Percentiles rank a stretch among this genome's conserved stretches.
Evolutionary conservation across 768 basidiomycete species (phyloP).

Genomic region (Galerina sulciceps): DNA sequence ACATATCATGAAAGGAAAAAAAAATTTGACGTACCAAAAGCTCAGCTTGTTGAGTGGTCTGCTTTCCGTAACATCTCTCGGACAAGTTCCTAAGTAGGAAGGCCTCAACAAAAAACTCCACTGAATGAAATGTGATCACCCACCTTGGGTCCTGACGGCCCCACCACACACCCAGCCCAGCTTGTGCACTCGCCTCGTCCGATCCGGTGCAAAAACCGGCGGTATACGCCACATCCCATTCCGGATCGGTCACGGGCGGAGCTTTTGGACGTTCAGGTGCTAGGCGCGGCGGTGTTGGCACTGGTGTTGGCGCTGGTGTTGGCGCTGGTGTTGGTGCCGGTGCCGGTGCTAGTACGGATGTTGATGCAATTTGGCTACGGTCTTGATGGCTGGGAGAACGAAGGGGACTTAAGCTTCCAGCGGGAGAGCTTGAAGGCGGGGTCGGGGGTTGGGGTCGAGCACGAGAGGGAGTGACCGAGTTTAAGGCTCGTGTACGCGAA

Average conservation of each 20-base stretch:
- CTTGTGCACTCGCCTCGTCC: not conserved
- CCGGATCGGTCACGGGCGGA: too few relatives aligned
- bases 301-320: too few relatives aligned
- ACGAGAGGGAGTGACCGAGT: too few relatives aligned
- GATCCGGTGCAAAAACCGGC: not conserved
- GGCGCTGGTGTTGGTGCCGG: too few relatives aligned
- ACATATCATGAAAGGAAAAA: not conserved
- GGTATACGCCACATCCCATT: not conserved
- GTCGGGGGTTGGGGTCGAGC: too few relatives aligned
- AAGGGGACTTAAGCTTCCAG: too few relatives aligned
- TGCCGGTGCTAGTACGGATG: too few relatives aligned
- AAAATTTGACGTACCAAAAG: constrained; percentile 60
- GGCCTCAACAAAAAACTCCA: not conserved
- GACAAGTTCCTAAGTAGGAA: constrained; percentile 65
- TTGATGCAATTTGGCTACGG: too few relatives aligned
- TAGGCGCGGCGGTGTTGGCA: too few relatives aligned
- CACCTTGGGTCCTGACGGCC: not conserved
- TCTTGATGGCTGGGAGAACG: too few relatives aligned
- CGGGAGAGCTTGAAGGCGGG: too few relatives aligned
- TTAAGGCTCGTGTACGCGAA: too few relatives aligned
- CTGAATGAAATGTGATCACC: not conserved
- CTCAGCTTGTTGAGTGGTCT: constrained; percentile 89
- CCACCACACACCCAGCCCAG: not conserved
- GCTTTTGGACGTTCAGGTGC: not conserved
- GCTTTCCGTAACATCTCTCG: constrained; percentile 79